phyloP scores from a whole-genome alignment of 306 rosid genomes.

The Betula pendula region DNA sequence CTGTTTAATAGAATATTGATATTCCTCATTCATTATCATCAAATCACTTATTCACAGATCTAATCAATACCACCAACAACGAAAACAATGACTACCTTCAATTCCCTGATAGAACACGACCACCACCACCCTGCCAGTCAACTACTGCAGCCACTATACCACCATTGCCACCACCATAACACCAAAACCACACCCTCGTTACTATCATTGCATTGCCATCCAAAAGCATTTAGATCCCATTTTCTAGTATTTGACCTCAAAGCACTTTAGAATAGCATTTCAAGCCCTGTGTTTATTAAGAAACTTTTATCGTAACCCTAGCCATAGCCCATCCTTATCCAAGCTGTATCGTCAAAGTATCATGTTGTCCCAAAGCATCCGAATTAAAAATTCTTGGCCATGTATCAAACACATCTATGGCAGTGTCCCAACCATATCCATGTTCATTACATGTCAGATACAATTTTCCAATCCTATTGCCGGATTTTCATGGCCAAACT shows the following conservation, averaged over 20 bases:
- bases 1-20: not conserved
- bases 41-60: not conserved
- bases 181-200: not conserved
- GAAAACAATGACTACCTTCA: not conserved
- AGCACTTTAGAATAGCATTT: not conserved
- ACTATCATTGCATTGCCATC: not conserved
- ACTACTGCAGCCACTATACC: not conserved
- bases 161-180: not conserved
- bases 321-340: too few relatives aligned
- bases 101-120: not conserved
- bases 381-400: too few relatives aligned
- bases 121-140: not conserved
- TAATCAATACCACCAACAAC: not conserved
- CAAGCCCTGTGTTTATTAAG: not conserved
- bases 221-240: not conserved
- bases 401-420: too few relatives aligned
- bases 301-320: too few relatives aligned
- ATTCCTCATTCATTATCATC: not conserved
- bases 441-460: too few relatives aligned
- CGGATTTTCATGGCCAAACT: too few relatives aligned
- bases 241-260: not conserved
- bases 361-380: too few relatives aligned
- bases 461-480: too few relatives aligned
- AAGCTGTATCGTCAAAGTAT: too few relatives aligned
- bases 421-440: too few relatives aligned